These are phyloP conservation scores for Scedosporium minutisporum DNA, from an alignment of 2,329 filamentous ascomycete species.

Conservation along the genomic window DNA sequence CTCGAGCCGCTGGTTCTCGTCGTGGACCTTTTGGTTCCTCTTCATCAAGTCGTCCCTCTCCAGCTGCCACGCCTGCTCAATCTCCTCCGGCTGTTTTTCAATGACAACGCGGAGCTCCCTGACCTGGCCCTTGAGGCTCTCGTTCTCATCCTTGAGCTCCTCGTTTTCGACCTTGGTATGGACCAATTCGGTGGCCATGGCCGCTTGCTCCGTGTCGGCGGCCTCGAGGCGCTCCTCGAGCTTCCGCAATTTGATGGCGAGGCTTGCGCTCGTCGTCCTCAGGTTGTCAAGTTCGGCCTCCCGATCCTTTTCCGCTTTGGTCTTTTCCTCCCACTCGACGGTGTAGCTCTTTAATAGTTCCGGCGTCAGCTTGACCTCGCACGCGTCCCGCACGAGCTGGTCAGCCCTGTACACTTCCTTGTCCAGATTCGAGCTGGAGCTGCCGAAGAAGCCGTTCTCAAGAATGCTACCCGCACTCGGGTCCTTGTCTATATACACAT, in stretches of 20 bases:
- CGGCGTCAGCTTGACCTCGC: slow-evolving; percentile 73
- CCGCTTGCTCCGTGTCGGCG: slow-evolving; percentile 82
- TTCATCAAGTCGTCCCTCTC: slow-evolving; percentile 92
- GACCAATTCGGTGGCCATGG: slow-evolving; percentile 83
- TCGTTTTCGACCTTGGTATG: slow-evolving; percentile 91
- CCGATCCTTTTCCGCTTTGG: slow-evolving; percentile 68
- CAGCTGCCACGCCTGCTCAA: slow-evolving; percentile 69
- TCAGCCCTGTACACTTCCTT: slow-evolving; percentile 96
- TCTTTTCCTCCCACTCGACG: slow-evolving; percentile 86
- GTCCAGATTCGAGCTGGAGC: slow-evolving; percentile 76
- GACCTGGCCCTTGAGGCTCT: slow-evolving; percentile 76
- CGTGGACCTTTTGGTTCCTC: slow-evolving; percentile 85
- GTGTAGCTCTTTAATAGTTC: slow-evolving; percentile 75
- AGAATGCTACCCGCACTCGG: slow-evolving; percentile 88
- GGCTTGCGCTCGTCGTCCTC: slow-evolving; percentile 53
- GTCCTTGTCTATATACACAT: slow-evolving; percentile 91
- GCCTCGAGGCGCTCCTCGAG: slow-evolving; percentile 83
- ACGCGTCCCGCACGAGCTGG: slow-evolving; percentile 85
- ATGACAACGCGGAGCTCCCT: slow-evolving; percentile 77
- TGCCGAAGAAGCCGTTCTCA: slow-evolving; percentile 95
- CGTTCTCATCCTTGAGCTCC: slow-evolving; percentile 79
- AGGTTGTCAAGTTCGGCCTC: slow-evolving; percentile 73
- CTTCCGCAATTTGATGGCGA: slow-evolving; percentile 68
- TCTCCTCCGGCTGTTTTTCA: slow-evolving; percentile 78
- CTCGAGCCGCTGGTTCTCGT: slow-evolving; percentile 80